phyloP scores from a whole-genome alignment of 352 stramenopile genomes.

The Globisporangium okanoganense region DNA sequence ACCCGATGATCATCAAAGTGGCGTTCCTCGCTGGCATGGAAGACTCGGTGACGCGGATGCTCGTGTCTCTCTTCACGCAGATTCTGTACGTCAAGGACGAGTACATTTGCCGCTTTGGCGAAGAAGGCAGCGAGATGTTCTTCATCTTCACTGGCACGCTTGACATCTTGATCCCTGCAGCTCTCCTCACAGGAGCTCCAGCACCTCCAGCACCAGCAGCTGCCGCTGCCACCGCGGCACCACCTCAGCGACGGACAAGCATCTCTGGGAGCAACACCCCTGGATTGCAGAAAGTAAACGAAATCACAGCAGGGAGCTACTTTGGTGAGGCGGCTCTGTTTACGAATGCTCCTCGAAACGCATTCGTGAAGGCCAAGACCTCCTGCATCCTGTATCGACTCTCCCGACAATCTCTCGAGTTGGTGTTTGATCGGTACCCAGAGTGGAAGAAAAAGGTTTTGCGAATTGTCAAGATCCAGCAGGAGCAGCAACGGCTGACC shows the following conservation, averaged over 20 bases:
- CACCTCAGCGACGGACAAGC: not conserved
- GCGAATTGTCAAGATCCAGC: slow-evolving; percentile 57
- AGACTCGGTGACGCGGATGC: slow-evolving; percentile 49
- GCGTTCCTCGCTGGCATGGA: slow-evolving; percentile 58
- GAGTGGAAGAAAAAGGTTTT: slow-evolving; percentile 66
- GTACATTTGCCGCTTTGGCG: slow-evolving; percentile 49
- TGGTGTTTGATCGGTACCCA: slow-evolving; percentile 56
- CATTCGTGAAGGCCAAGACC: slow-evolving; percentile 52
- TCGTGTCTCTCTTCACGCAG: slow-evolving; percentile 55
- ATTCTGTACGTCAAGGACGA: slow-evolving; percentile 52
- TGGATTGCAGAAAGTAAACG: slow-evolving; percentile 43
- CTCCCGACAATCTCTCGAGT: slow-evolving; percentile 46
- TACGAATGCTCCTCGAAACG: slow-evolving; percentile 51
- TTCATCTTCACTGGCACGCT: slow-evolving; percentile 60
- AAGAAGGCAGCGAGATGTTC: slow-evolving; percentile 65
- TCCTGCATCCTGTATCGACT: slow-evolving; percentile 61
- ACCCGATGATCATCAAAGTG: slow-evolving; percentile 68
- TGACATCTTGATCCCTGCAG: slow-evolving; percentile 43
- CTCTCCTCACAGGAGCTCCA: slow-evolving; percentile 2
- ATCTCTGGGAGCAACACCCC: not conserved
- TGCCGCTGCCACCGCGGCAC: not conserved
- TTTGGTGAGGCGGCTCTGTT: slow-evolving; percentile 59
- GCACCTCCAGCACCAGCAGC: not conserved
- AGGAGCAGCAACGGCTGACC: slow-evolving; percentile 52
- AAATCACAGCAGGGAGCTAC: slow-evolving; percentile 55